A percentile compares a stretch with the other conserved stretches of the same genome.
Evolutionary conservation across 495 filamentous ascomycete genomes (phyloP).

Genomic region (Trichoderma gamsii): DNA sequence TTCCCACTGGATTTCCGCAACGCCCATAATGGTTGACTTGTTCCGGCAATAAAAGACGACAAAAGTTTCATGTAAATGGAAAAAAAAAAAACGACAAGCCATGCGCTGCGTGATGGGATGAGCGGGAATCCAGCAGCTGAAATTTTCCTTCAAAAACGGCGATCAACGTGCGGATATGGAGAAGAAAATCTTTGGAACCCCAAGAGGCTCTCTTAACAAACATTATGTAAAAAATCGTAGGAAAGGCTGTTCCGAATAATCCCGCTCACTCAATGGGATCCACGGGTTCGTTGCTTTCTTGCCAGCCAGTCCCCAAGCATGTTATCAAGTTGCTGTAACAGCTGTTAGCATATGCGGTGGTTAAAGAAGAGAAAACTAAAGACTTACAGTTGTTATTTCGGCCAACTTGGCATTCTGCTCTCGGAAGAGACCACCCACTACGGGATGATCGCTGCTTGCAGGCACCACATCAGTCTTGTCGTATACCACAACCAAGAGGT

Average conservation of each 20-base stretch:
- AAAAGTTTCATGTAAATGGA: constrained; percentile 1
- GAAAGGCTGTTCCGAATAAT: not conserved
- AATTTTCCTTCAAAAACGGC: not conserved
- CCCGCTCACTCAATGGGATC: constrained; percentile 28
- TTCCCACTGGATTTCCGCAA: not conserved
- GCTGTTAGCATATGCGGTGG: constrained; percentile 19
- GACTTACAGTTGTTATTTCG: constrained; percentile 68
- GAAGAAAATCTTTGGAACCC: not conserved
- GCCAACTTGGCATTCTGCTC: constrained; percentile 75
- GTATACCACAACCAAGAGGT: constrained; percentile 84
- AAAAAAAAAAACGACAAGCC: not conserved
- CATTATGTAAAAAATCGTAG: not conserved
- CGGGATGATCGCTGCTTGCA: constrained; percentile 72
- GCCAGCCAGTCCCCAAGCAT: constrained; percentile 79
- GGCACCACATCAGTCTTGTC: constrained; percentile 77
- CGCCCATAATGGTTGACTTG: not conserved
- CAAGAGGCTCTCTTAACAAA: not conserved
- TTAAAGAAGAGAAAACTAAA: not conserved
- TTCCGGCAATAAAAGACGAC: not conserved
- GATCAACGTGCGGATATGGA: constrained; percentile 4
- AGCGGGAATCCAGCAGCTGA: constrained; percentile 11
- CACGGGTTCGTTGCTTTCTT: constrained; percentile 51
- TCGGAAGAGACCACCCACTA: constrained; percentile 72
- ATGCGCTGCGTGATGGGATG: not conserved
- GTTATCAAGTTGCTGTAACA: constrained; percentile 62